Base-by-base conservation (phyloP, 495 filamentous ascomycete genomes). In the Podospora pseudopauciseta region DNA sequence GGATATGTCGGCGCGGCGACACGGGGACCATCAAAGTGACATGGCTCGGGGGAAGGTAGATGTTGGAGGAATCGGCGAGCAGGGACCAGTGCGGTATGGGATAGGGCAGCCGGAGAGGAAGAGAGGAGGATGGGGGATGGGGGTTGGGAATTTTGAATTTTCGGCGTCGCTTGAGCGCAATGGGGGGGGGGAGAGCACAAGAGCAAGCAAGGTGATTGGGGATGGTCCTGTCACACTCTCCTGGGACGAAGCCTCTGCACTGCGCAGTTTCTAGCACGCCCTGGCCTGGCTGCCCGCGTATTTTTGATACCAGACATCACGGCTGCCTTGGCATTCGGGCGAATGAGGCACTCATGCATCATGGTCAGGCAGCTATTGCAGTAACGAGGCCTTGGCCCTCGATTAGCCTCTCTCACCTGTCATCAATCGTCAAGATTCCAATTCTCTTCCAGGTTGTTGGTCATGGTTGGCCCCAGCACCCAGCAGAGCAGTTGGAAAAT, bases 61-160 rank as follows among this genome's bases (percentile, higher is more conserved):
- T 68, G 68, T 69, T 70, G 63, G 63, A 32, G 65, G 32, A 59
- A 49, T 23, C 59, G 67, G 64, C 65, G 63, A 69, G 70, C 71
- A 72, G 74, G 78, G 70, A 73, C 67, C 67, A 72, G 70, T 70
- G 72, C 60, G 70, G 67, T 63, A 71, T 4, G 30, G 30, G 70
- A 66, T 63, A 71, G 4, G 3, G 30, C 60, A 71, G 74, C 68
- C 60, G 70, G 59, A 67, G 66, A 73, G 69, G 68, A 72, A 60
- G 64, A 71, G 65, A 58, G 70, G 70, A 74, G 70, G 63, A 68
- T 70, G 72, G 70, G 73, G 78, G 73, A 78, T 80, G 76, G 76
- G 78, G 74, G 78, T 80, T 75, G 76, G 74, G 69, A 65, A 73
- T 78, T 75, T 73, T 66, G 72, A 75, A 73, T 72, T 78, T 78